Evolutionary conservation across 352 stramenopile species (phyloP).

Genomic region (Blastocystis sp.): DNA sequence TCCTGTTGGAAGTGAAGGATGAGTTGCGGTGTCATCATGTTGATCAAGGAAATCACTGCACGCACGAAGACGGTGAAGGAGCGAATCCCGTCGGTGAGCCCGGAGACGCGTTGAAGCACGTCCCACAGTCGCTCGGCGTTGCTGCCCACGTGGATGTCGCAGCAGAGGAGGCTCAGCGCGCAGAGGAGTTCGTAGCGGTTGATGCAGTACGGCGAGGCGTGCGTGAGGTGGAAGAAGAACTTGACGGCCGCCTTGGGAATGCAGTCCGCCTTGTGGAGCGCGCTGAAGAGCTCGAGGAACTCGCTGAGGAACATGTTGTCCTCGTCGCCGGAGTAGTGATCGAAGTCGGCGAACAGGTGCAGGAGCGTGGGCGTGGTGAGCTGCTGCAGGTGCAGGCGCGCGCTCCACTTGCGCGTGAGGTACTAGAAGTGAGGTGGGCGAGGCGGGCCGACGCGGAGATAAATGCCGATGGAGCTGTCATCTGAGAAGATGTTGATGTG

Average conservation of each 20-base stretch:
- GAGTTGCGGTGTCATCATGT: slow-evolving; percentile 5
- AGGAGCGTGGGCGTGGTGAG: neutral
- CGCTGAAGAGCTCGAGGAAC: neutral
- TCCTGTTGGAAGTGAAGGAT: slow-evolving; percentile 14
- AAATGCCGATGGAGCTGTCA: slow-evolving; percentile 35
- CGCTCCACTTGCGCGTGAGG: slow-evolving; percentile 8
- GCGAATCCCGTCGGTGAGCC: neutral
- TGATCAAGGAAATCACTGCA: slow-evolving; percentile 18
- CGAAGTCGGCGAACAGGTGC: neutral
- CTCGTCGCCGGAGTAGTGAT: neutral
- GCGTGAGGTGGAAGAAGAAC: slow-evolving; percentile 26
- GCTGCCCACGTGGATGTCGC: neutral
- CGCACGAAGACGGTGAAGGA: slow-evolving; percentile 25
- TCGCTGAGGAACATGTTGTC: slow-evolving; percentile 58
- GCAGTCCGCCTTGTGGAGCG: neutral
- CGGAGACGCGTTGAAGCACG: neutral
- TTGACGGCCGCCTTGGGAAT: neutral
- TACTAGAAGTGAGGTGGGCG: neutral
- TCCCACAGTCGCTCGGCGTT: slow-evolving; percentile 11
- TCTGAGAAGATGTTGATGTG: slow-evolving; percentile 35
- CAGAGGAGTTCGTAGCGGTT: slow-evolving; percentile 48
- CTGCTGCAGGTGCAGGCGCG: neutral
- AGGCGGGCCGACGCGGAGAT: neutral
- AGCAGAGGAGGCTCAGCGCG: slow-evolving; percentile 17
- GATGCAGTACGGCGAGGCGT: slow-evolving; percentile 9